Evolutionary conservation across 1,284 basidiomycete genomes (phyloP).

Genomic region (Rhodotorula sp.): DNA sequence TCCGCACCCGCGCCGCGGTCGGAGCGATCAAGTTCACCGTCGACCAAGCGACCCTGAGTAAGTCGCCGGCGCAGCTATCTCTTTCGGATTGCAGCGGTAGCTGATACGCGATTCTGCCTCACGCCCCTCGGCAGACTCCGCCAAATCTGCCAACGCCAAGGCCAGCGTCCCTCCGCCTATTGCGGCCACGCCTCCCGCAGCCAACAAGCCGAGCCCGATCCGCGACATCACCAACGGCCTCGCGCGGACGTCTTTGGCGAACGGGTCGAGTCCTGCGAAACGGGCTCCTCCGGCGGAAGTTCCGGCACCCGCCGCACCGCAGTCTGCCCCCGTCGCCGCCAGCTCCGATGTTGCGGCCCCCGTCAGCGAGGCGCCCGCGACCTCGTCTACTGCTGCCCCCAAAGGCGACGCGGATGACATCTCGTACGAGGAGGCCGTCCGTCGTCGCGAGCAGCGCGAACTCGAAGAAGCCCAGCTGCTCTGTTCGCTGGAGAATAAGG

Average conservation of each 20-base stretch:
- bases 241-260: slow-evolving; percentile 23
- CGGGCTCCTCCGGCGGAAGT: slow-evolving; percentile 9
- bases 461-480: slow-evolving; percentile 74
- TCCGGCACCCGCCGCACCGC: slow-evolving; percentile 26
- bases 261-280: slow-evolving; percentile 8
- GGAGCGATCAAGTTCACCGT: slow-evolving; percentile 98
- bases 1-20: slow-evolving; percentile 89
- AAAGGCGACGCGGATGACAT: slow-evolving; percentile 64
- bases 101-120: background rate
- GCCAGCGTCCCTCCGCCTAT: slow-evolving; percentile 25
- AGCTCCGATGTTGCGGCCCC: slow-evolving; percentile 35
- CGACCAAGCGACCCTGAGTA: slow-evolving; percentile 55
- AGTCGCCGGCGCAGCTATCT: background rate
- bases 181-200: background rate
- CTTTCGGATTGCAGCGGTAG: background rate
- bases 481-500: slow-evolving; percentile 83
- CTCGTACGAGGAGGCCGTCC: slow-evolving; percentile 77
- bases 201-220: slow-evolving; percentile 16
- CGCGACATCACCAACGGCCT: slow-evolving; percentile 41
- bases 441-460: slow-evolving; percentile 70
- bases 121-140: slow-evolving; percentile 56
- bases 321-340: slow-evolving; percentile 9
- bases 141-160: slow-evolving; percentile 53
- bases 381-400: background rate
- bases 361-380: slow-evolving; percentile 46